Evolutionary conservation across 1,139 yeast species (phyloP).

Genomic region (Eremothecium cymbalariae): DNA sequence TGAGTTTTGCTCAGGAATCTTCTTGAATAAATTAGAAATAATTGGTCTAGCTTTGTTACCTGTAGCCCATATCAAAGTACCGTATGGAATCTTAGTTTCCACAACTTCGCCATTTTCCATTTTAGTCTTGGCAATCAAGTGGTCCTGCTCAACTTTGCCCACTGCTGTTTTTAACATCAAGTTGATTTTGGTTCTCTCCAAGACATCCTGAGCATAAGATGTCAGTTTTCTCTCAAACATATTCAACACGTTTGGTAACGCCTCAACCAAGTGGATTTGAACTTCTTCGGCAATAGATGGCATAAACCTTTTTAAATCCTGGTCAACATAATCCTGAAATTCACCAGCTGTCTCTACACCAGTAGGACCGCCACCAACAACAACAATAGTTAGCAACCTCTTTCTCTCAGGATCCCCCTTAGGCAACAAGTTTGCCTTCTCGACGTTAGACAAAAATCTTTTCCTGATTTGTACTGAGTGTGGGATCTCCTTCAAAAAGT

Average conservation of each 20-base stretch:
- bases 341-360: constrained; percentile 97
- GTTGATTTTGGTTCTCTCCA: constrained; percentile 67
- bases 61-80: constrained; percentile 94
- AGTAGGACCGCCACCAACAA: constrained; percentile 95
- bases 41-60: constrained; percentile 89
- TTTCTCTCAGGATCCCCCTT: constrained; percentile 69
- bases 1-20: constrained; percentile 75
- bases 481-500: constrained; percentile 77
- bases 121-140: constrained; percentile 67
- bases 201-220: constrained; percentile 76
- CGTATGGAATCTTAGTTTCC: constrained; percentile 71
- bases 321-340: constrained; percentile 86
- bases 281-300: constrained; percentile 81
- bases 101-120: constrained; percentile 46
- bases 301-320: constrained; percentile 79
- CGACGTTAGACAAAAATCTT: constrained; percentile 71
- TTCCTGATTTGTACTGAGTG: constrained; percentile 73
- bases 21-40: constrained; percentile 57
- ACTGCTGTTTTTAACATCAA: constrained; percentile 81
- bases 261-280: constrained; percentile 79
- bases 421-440: constrained; percentile 72
- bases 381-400: constrained; percentile 72
- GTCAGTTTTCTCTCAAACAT: constrained; percentile 81
- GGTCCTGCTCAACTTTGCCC: constrained; percentile 66
- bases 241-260: constrained; percentile 80